Evolutionary conservation across 495 filamentous ascomycete species (phyloP).

Genomic region (Penicillium coffeae): DNA sequence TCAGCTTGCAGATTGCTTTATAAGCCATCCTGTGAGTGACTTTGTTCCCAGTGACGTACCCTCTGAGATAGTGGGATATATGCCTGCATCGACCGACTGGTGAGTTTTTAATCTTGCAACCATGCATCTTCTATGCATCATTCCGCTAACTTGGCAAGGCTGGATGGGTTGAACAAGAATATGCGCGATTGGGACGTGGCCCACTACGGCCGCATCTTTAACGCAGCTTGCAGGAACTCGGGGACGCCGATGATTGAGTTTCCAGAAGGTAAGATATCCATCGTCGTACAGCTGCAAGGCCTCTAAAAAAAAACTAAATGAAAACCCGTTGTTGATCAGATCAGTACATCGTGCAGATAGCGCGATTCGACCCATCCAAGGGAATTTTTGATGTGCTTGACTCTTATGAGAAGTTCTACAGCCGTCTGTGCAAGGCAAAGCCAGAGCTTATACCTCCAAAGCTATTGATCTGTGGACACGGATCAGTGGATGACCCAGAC

Average conservation of each 20-base stretch:
- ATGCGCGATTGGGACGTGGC: constrained; percentile 69
- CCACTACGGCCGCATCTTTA: constrained; percentile 76
- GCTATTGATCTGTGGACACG: constrained; percentile 73
- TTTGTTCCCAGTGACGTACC: constrained; percentile 75
- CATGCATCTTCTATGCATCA: neutral
- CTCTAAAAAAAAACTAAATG: neutral
- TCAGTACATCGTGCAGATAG: constrained; percentile 77
- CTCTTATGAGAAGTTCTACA: constrained; percentile 71
- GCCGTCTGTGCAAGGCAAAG: constrained; percentile 45
- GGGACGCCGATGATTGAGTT: constrained; percentile 60
- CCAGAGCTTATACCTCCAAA: constrained; percentile 57
- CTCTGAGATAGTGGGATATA: constrained; percentile 63
- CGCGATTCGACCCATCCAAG: constrained; percentile 84
- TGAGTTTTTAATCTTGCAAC: constrained; percentile 20
- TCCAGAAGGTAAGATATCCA: constrained; percentile 50
- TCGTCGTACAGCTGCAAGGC: neutral
- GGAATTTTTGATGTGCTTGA: constrained; percentile 78
- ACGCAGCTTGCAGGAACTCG: constrained; percentile 53
- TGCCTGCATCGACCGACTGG: constrained; percentile 86
- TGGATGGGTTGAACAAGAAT: constrained; percentile 82
- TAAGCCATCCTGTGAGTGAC: constrained; percentile 73
- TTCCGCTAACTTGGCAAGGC: constrained; percentile 41
- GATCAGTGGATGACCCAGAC: constrained; percentile 84
- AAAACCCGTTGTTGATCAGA: constrained; percentile 26
- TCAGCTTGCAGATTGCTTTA: constrained; percentile 70